Evolutionary conservation across 108 stramenopile genomes (phyloP).

Genomic region (Nitzschia sp.): DNA sequence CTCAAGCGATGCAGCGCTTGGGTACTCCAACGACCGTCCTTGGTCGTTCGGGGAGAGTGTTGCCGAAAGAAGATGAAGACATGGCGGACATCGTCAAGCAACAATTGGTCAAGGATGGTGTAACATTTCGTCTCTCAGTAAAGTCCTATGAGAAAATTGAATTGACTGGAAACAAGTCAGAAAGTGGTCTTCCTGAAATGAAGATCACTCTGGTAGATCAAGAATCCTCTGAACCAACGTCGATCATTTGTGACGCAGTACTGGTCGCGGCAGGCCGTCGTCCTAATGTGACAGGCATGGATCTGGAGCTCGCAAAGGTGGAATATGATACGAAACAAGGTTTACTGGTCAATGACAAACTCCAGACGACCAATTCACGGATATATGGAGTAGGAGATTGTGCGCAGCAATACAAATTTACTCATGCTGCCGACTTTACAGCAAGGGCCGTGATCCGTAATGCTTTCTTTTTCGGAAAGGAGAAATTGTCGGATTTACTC

Average conservation of each 20-base stretch:
- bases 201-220: slow-evolving; percentile 43
- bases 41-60: slow-evolving; percentile 62
- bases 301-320: slow-evolving; percentile 81
- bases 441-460: slow-evolving; percentile 85
- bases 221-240: slow-evolving; percentile 16
- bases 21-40: slow-evolving; percentile 79
- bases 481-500: slow-evolving; percentile 63
- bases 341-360: slow-evolving; percentile 75
- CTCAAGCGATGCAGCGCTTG: slow-evolving; percentile 84
- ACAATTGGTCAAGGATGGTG: slow-evolving; percentile 63
- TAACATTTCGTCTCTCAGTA: slow-evolving; percentile 47
- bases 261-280: slow-evolving; percentile 83
- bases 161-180: slow-evolving; percentile 45
- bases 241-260: slow-evolving; percentile 59
- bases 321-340: slow-evolving; percentile 70
- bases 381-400: slow-evolving; percentile 87
- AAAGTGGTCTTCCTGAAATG: slow-evolving; percentile 50
- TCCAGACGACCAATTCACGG: slow-evolving; percentile 67
- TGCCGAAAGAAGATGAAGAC: slow-evolving; percentile 80
- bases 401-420: slow-evolving; percentile 80
- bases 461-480: slow-evolving; percentile 82
- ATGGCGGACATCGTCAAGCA: slow-evolving; percentile 58
- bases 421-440: slow-evolving; percentile 89
- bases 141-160: slow-evolving; percentile 47
- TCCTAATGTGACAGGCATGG: slow-evolving; percentile 84